Evolutionary conservation across 371 early-diverging fungal species (phyloP).

Genomic region (Mucor irregularis): DNA sequence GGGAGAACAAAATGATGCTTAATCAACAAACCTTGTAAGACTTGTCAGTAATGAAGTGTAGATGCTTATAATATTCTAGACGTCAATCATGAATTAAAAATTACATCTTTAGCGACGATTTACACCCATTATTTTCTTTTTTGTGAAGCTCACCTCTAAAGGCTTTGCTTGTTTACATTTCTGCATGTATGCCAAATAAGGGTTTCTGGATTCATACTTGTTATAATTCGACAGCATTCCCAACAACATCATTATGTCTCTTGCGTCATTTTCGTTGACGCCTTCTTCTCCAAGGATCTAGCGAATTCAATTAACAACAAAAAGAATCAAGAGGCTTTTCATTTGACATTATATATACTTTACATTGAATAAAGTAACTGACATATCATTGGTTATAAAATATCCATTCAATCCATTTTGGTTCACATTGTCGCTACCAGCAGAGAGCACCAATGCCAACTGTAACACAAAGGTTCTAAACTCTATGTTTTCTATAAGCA

Average conservation of each 20-base stretch:
- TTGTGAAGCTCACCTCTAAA: too few relatives aligned
- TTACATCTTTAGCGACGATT: too few relatives aligned
- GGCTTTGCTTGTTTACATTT: conserved; percentile 8
- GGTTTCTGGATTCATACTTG: conserved; percentile 55
- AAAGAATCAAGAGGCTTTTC: not conserved
- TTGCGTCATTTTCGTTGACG: not conserved
- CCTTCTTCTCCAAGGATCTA: not conserved
- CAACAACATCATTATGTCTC: conserved; percentile 42
- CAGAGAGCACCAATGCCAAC: conserved; percentile 46
- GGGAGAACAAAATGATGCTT: not conserved
- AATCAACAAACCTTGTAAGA: conserved; percentile 36
- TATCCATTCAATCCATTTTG: conserved; percentile 61
- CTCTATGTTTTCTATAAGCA: conserved; percentile 15
- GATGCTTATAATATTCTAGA: conserved; percentile 35
- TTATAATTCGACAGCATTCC: conserved; percentile 58
- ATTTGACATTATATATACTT: not conserved
- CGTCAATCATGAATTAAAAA: too few relatives aligned
- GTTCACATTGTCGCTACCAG: conserved; percentile 62
- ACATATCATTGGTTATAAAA: conserved; percentile 54
- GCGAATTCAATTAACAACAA: not conserved
- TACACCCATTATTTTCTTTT: too few relatives aligned
- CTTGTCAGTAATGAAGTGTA: conserved; percentile 23
- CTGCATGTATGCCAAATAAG: conserved; percentile 26
- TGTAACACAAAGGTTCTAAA: conserved; percentile 30
- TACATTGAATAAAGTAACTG: conserved; percentile 41